A percentile compares a stretch with the other conserved stretches of the same genome.
Evolutionary conservation across 2,329 filamentous ascomycete genomes (phyloP).

Genomic region (Nigrospora sphaerica): DNA sequence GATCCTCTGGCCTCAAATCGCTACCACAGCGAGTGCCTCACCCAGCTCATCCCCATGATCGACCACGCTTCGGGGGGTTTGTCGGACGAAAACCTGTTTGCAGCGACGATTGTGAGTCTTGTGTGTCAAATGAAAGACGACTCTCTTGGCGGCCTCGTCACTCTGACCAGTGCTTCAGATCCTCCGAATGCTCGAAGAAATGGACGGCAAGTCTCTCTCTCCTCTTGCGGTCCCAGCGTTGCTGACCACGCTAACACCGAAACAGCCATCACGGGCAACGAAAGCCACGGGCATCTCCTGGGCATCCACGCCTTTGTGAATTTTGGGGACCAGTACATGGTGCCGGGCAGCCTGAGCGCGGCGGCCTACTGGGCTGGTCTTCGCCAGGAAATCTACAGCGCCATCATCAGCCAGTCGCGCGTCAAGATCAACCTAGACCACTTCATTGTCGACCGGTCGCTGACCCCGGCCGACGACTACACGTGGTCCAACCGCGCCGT

Average conservation of each 20-base stretch:
- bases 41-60: conserved; percentile 39
- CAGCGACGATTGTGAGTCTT: conserved; percentile 30
- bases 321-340: conserved; percentile 30
- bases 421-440: conserved; percentile 43
- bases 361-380: conserved; percentile 52
- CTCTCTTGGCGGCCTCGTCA: no score
- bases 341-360: conserved; percentile 35
- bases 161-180: conserved; percentile 17
- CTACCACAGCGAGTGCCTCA: conserved; percentile 48
- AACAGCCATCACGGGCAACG: conserved; percentile 30
- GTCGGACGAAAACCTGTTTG: conserved; percentile 44
- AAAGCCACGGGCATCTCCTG: conserved; percentile 38
- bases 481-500: conserved; percentile 56
- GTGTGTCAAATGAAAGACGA: no score
- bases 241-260: conserved; percentile 11
- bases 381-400: conserved; percentile 52
- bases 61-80: conserved; percentile 26
- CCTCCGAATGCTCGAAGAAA: conserved; percentile 44
- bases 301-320: conserved; percentile 41
- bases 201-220: conserved; percentile 20
- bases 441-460: conserved; percentile 42
- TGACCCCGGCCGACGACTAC: conserved; percentile 40
- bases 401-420: conserved; percentile 37
- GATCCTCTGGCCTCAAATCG: conserved; percentile 41
- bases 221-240: not conserved